phyloP scores from a whole-genome alignment of 495 filamentous ascomycete genomes.

The Daldinia caldariorum region DNA sequence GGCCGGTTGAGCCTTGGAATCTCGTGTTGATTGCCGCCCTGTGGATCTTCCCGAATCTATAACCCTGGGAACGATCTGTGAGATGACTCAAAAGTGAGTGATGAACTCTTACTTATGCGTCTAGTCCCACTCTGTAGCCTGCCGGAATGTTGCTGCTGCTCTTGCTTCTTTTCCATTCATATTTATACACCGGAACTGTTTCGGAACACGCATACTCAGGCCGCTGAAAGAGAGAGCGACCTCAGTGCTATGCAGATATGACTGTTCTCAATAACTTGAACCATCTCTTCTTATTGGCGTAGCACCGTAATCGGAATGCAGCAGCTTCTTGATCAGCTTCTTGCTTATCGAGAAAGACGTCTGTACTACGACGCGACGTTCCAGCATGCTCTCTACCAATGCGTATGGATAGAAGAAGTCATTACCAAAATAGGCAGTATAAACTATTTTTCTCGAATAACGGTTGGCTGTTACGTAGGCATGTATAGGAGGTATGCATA shows the following conservation, averaged over 20 bases:
- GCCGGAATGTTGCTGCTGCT: not conserved
- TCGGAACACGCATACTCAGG: conserved; percentile 24
- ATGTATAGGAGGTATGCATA: too few relatives aligned
- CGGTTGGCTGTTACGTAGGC: conserved; percentile 28
- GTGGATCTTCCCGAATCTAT: conserved; percentile 18
- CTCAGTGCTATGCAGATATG: conserved; percentile 35
- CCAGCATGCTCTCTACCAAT: conserved; percentile 11
- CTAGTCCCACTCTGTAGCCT: conserved; percentile 20
- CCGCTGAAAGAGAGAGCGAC: conserved; percentile 14
- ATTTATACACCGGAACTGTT: conserved; percentile 7
- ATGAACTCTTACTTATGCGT: conserved; percentile 17
- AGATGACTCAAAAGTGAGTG: conserved; percentile 10
- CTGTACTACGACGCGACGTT: conserved; percentile 17
- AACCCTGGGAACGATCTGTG: conserved; percentile 12
- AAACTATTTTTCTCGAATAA: conserved; percentile 11
- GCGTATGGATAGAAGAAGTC: conserved; percentile 10
- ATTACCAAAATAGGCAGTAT: conserved; percentile 19
- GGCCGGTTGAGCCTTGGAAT: conserved; percentile 13
- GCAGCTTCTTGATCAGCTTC: conserved; percentile 9
- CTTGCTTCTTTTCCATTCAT: conserved; percentile 13
- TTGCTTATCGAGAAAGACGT: conserved; percentile 12
- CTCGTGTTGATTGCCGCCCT: conserved; percentile 2
- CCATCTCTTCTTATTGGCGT: conserved; percentile 14
- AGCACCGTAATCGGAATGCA: conserved; percentile 5
- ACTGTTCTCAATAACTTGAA: conserved; percentile 19